phyloP scores from a whole-genome alignment of 805 yeast genomes.

The Wickerhamiella brachini region DNA sequence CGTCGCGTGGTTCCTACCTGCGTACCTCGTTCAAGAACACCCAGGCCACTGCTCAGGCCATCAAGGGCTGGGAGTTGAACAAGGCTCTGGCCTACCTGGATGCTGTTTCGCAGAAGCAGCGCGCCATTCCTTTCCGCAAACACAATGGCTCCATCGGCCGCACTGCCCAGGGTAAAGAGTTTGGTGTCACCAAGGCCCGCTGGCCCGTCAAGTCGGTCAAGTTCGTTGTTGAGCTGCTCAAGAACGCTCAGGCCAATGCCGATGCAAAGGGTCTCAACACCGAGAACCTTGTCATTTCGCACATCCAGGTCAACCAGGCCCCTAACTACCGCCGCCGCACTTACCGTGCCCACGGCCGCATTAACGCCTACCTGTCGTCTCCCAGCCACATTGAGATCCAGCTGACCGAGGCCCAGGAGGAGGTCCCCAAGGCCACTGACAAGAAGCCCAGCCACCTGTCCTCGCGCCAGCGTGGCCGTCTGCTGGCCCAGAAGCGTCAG shows the following conservation, averaged over 20 bases:
- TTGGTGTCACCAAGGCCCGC: slow-evolving; percentile 99
- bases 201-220: slow-evolving; percentile 99
- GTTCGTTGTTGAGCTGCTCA: slow-evolving; percentile 84
- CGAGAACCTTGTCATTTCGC: slow-evolving; percentile 84
- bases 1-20: slow-evolving; percentile 98
- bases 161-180: slow-evolving; percentile 99
- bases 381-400: slow-evolving; percentile 98
- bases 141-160: slow-evolving; percentile 94
- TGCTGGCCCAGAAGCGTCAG: slow-evolving; percentile 71
- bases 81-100: slow-evolving; percentile 91
- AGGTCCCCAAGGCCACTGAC: slow-evolving; percentile 82
- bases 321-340: slow-evolving; percentile 99
- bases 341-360: slow-evolving; percentile 99
- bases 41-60: slow-evolving; percentile 98
- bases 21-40: slow-evolving; percentile 99
- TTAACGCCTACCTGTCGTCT: slow-evolving; percentile 96
- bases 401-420: slow-evolving; percentile 89
- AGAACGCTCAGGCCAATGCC: slow-evolving; percentile 98
- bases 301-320: slow-evolving; percentile 99
- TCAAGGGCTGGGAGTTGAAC: slow-evolving; percentile 94
- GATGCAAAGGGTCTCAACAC: slow-evolving; percentile 97
- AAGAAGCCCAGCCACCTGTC: slow-evolving; percentile 53
- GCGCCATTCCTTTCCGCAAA: slow-evolving; percentile 99
- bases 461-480: slow-evolving; percentile 87
- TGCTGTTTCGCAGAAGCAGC: slow-evolving; percentile 93